A percentile compares a stretch with the other conserved stretches of the same genome.
phyloP scores from a whole-genome alignment of 495 filamentous ascomycete genomes.

The Tuber indicum region DNA sequence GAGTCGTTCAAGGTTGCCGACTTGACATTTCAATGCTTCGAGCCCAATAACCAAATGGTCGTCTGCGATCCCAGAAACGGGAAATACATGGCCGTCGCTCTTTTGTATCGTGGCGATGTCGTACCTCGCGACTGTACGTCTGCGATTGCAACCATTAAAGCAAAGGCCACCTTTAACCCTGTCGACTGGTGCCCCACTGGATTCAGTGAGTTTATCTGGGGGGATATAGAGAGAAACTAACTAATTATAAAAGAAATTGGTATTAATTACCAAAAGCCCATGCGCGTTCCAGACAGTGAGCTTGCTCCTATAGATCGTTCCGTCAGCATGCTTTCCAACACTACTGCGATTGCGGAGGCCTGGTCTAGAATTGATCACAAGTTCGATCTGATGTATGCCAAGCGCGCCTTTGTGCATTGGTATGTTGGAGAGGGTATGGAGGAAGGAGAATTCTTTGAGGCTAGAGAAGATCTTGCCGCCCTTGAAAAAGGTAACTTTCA shows the following conservation, averaged over 20 bases:
- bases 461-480: slow-evolving; percentile 93
- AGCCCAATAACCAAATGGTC: slow-evolving; percentile 89
- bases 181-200: slow-evolving; percentile 99
- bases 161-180: slow-evolving; percentile 97
- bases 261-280: slow-evolving; percentile 97
- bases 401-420: slow-evolving; percentile 99
- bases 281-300: slow-evolving; percentile 92
- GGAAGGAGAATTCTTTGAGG: slow-evolving; percentile 98
- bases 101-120: slow-evolving; percentile 97
- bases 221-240: neutral
- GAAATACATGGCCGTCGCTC: slow-evolving; percentile 99
- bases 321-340: slow-evolving; percentile 99
- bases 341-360: slow-evolving; percentile 95
- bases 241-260: slow-evolving; percentile 61
- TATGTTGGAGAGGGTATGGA: slow-evolving; percentile 99
- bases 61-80: slow-evolving; percentile 98
- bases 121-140: slow-evolving; percentile 89
- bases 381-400: slow-evolving; percentile 99
- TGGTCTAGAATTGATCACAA: slow-evolving; percentile 97
- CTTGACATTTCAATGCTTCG: slow-evolving; percentile 80
- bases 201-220: slow-evolving; percentile 55
- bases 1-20: slow-evolving; percentile 89
- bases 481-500: slow-evolving; percentile 46
- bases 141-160: slow-evolving; percentile 92
- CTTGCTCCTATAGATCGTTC: slow-evolving; percentile 95